Evolutionary conservation across 2,329 filamentous ascomycete genomes (phyloP).

Genomic region (Fusarium beomiforme): DNA sequence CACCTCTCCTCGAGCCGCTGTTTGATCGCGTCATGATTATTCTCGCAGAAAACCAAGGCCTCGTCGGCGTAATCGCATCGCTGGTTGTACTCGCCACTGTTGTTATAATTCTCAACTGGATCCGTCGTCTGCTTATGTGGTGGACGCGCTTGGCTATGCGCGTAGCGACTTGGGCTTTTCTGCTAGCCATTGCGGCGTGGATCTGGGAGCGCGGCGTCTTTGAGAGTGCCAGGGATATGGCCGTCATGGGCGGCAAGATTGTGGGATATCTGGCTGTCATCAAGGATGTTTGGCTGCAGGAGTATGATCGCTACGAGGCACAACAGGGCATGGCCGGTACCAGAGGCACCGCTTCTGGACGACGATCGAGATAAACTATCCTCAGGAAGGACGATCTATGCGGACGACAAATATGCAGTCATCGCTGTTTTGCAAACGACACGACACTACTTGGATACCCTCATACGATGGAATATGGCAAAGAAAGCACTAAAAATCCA

Average conservation of each 20-base stretch:
- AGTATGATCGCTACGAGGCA: slow-evolving; percentile 67
- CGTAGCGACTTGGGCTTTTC: slow-evolving; percentile 70
- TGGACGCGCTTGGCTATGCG: slow-evolving; percentile 75
- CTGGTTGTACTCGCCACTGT: slow-evolving; percentile 58
- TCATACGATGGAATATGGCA: slow-evolving; percentile 1
- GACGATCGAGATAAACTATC: slow-evolving; percentile 18
- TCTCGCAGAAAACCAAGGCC: slow-evolving; percentile 49
- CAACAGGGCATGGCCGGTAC: slow-evolving; percentile 48
- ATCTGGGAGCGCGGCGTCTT: slow-evolving; percentile 74
- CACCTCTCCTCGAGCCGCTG: slow-evolving; percentile 56
- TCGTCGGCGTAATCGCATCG: slow-evolving; percentile 47
- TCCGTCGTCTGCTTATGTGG: slow-evolving; percentile 78
- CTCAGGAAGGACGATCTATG: slow-evolving; percentile 6
- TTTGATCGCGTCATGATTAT: slow-evolving; percentile 51
- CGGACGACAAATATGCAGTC: background rate
- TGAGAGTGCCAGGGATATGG: slow-evolving; percentile 69
- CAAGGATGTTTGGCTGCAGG: slow-evolving; percentile 64
- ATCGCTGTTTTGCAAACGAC: background rate
- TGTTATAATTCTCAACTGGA: slow-evolving; percentile 75
- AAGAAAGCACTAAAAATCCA: slow-evolving; percentile 4
- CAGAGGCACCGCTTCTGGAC: slow-evolving; percentile 31
- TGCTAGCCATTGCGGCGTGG: slow-evolving; percentile 64
- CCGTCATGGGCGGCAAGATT: slow-evolving; percentile 55
- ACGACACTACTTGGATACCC: slow-evolving; percentile 29
- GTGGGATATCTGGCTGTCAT: slow-evolving; percentile 59